phyloP scores from a whole-genome alignment of 306 rosid species.

The Datisca glomerata region DNA sequence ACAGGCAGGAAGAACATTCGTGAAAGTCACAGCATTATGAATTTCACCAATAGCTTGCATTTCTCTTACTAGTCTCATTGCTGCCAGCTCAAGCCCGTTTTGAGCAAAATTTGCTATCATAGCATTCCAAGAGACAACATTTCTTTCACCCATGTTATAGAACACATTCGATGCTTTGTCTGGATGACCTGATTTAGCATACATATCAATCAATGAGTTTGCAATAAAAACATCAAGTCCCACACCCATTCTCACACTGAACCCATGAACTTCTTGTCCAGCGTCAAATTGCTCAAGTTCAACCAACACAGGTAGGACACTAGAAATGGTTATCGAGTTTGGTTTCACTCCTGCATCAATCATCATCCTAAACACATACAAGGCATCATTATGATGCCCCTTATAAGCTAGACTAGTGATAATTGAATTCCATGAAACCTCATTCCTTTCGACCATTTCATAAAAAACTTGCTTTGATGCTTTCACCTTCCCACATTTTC shows the following conservation, averaged over 20 bases:
- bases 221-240: slow-evolving; percentile 50
- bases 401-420: slow-evolving; percentile 57
- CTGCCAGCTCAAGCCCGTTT: slow-evolving; percentile 50
- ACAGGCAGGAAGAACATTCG: slow-evolving; percentile 86
- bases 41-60: slow-evolving; percentile 59
- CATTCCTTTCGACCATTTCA: slow-evolving; percentile 54
- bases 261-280: slow-evolving; percentile 65
- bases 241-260: slow-evolving; percentile 41
- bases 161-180: slow-evolving; percentile 41
- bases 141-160: slow-evolving; percentile 39
- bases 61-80: slow-evolving; percentile 39
- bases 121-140: slow-evolving; percentile 80
- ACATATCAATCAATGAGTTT: slow-evolving; percentile 77
- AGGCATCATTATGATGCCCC: slow-evolving; percentile 32
- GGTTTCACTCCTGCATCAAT: slow-evolving; percentile 41
- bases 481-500: slow-evolving; percentile 58
- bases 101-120: slow-evolving; percentile 79
- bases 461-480: slow-evolving; percentile 50
- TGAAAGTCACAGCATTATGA: slow-evolving; percentile 62
- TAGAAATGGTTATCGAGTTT: slow-evolving; percentile 58
- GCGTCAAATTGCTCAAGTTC: slow-evolving; percentile 39
- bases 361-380: slow-evolving; percentile 47
- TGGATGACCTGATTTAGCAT: slow-evolving; percentile 58
- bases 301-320: slow-evolving; percentile 59
- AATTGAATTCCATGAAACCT: slow-evolving; percentile 79